Evolutionary conservation across 2,329 filamentous ascomycete genomes (phyloP).

Genomic region (Aspergillus melleus): DNA sequence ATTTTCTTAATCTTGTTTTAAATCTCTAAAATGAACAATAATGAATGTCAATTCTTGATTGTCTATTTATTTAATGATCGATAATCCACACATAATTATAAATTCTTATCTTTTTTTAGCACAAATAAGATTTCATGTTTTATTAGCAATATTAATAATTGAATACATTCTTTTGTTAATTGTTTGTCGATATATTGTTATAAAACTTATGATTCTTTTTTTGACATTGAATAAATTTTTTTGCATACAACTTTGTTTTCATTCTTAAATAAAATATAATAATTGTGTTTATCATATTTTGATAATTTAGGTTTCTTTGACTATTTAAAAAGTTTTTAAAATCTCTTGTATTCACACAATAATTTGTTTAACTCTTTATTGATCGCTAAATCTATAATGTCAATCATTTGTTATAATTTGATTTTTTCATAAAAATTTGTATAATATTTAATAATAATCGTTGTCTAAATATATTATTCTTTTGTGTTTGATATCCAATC

Average conservation of each 20-base stretch:
- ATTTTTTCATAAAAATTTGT: not conserved
- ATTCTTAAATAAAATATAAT: not conserved
- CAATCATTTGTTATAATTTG: no score
- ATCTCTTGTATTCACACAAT: not conserved
- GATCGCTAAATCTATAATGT: not conserved
- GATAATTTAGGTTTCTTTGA: not conserved
- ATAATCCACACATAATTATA: no score
- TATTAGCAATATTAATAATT: not conserved
- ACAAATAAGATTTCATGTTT: slow-evolving; percentile 2
- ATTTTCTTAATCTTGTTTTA: no score
- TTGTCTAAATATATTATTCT: not conserved
- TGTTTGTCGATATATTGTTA: no score
- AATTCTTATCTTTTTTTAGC: not conserved
- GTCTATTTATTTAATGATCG: no score
- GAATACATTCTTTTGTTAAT: not conserved
- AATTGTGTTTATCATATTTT: not conserved
- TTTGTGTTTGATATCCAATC: not conserved
- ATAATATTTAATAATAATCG: not conserved
- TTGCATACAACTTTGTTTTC: not conserved
- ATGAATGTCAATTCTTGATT: no score
- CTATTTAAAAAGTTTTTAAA: not conserved
- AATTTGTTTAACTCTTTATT: not conserved
- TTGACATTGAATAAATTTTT: not conserved
- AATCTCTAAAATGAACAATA: no score
- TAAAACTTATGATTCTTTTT: not conserved